Evolutionary conservation across 2,329 filamentous ascomycete species (phyloP).

Genomic region (Raffaelea deltoideospora): DNA sequence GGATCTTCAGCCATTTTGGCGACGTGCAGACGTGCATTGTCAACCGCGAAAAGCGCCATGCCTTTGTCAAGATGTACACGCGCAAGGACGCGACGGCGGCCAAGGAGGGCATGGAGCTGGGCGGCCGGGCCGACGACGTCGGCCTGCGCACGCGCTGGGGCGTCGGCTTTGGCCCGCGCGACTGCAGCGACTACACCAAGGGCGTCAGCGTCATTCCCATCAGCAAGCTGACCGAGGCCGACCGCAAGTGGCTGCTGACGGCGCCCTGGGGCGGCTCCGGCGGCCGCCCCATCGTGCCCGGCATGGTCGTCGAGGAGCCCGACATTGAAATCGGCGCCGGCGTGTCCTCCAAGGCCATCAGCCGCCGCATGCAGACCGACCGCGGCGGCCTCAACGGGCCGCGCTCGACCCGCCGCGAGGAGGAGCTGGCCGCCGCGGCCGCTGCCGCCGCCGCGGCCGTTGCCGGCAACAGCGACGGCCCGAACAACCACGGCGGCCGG

Average conservation of each 20-base stretch:
- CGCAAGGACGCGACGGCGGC: slow-evolving; percentile 72
- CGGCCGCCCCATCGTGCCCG: slow-evolving; percentile 61
- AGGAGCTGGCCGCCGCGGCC: slow-evolving; percentile 9
- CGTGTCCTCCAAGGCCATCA: slow-evolving; percentile 83
- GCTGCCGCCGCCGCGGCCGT: neutral
- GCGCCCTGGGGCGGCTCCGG: slow-evolving; percentile 90
- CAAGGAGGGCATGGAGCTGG: slow-evolving; percentile 80
- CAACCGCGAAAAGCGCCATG: slow-evolving; percentile 94
- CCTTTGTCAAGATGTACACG: slow-evolving; percentile 96
- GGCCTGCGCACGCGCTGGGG: slow-evolving; percentile 87
- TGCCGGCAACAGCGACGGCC: slow-evolving; percentile 13
- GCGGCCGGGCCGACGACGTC: slow-evolving; percentile 54
- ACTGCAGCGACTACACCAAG: slow-evolving; percentile 90
- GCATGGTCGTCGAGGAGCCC: slow-evolving; percentile 87
- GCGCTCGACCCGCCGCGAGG: slow-evolving; percentile 38
- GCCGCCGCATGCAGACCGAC: slow-evolving; percentile 54
- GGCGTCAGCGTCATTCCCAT: slow-evolving; percentile 92
- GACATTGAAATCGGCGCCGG: slow-evolving; percentile 98
- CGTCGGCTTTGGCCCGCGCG: slow-evolving; percentile 88
- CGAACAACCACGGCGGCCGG: slow-evolving; percentile 4
- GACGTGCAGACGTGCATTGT: slow-evolving; percentile 94
- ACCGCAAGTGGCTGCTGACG: slow-evolving; percentile 92
- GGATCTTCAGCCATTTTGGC: slow-evolving; percentile 68
- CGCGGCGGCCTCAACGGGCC: slow-evolving; percentile 49
- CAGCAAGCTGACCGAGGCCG: slow-evolving; percentile 80